Evolutionary conservation across 1,284 basidiomycete genomes (phyloP).

Genomic region (Pseudozyma hubeiensis): DNA sequence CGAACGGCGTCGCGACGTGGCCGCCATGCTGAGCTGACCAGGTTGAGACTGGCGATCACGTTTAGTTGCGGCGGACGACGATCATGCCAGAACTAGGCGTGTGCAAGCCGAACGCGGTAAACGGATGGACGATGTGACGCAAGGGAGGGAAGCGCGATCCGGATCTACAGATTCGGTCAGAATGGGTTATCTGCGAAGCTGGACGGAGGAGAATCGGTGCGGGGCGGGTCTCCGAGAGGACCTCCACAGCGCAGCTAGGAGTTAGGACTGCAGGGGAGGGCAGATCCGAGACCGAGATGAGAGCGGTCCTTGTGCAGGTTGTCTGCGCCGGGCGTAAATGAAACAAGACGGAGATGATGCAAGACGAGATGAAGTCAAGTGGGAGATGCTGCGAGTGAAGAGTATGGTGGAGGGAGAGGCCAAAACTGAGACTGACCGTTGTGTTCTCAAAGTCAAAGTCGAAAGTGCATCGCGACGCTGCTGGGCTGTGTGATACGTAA

Average conservation of each 20-base stretch:
- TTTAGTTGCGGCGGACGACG: neutral
- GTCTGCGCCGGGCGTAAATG: too few relatives aligned
- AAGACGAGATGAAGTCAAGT: neutral
- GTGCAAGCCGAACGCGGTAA: neutral
- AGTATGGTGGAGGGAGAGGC: neutral
- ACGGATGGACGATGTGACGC: neutral
- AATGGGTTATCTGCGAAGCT: neutral
- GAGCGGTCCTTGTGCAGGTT: neutral
- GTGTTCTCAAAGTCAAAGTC: too few relatives aligned
- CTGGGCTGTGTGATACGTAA: too few relatives aligned
- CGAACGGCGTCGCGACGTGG: constrained; percentile 39
- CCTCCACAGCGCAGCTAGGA: constrained; percentile 1
- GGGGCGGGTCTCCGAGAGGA: neutral
- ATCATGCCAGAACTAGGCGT: constrained; percentile 15
- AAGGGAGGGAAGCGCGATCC: neutral
- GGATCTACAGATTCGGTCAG: neutral
- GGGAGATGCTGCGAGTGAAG: neutral
- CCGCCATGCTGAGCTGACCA: constrained; percentile 30
- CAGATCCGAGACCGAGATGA: constrained; percentile 3
- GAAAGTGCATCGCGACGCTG: too few relatives aligned
- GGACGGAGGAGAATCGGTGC: neutral
- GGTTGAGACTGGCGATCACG: neutral
- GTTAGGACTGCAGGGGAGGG: neutral
- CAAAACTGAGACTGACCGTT: neutral
- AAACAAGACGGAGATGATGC: neutral